phyloP scores from a whole-genome alignment of 257 asterid species.

The Prunella vulgaris region DNA sequence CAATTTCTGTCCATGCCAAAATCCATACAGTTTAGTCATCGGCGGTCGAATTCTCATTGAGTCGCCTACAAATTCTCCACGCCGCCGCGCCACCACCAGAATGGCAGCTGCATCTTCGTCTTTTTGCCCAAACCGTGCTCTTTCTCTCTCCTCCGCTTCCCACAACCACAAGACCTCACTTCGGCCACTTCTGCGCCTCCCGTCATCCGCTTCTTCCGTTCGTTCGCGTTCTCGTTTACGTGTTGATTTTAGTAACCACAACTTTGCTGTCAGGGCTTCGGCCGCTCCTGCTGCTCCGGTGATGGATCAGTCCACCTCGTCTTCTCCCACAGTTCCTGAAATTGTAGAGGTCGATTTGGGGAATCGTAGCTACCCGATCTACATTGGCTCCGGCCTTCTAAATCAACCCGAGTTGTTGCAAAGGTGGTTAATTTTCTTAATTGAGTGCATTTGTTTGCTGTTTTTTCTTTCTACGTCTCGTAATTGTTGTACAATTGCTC shows the following conservation, averaged over 20 bases:
- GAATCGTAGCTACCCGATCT: conserved; percentile 93
- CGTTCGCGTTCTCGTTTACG: conserved; percentile 26
- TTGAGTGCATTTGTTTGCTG: background rate
- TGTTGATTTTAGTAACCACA: conserved; percentile 18
- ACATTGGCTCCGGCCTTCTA: conserved; percentile 91
- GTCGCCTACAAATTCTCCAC: conserved; percentile 18
- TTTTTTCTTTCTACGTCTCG: background rate
- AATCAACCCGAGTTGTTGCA: conserved; percentile 79
- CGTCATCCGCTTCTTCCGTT: conserved; percentile 25
- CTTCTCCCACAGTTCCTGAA: conserved; percentile 45
- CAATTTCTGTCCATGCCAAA: background rate
- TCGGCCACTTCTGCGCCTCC: conserved; percentile 35
- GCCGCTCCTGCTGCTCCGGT: conserved; percentile 49
- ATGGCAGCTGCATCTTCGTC: conserved; percentile 49
- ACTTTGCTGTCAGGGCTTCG: conserved; percentile 37
- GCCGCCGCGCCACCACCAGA: conserved; percentile 23
- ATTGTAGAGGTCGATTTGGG: conserved; percentile 91
- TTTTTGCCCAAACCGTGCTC: conserved; percentile 37
- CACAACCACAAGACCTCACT: conserved; percentile 23
- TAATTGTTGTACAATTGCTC: background rate
- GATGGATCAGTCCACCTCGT: conserved; percentile 54
- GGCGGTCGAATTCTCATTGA: background rate
- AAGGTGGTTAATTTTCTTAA: conserved; percentile 34
- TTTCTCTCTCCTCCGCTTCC: conserved; percentile 29
- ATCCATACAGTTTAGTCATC: background rate